Base-by-base conservation (phyloP, 768 basidiomycete species). In the Galerina marginata region DNA sequence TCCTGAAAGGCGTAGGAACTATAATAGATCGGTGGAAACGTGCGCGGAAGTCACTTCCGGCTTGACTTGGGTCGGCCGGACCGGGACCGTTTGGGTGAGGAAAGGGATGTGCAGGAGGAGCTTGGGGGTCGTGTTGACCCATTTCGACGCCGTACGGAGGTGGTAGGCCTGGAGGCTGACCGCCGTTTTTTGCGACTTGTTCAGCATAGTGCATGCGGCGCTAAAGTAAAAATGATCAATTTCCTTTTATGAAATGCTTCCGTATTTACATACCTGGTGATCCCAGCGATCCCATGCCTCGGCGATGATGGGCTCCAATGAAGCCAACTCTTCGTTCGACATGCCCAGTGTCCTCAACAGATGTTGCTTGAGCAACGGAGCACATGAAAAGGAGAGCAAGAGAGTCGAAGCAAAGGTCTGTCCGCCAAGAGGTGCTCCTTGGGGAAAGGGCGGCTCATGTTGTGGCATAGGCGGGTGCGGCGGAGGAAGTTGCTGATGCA, bases 251-350 rank as follows among this genome's bases (percentile, higher is more conserved):
- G 45, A 39, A 9, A 9, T 52, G 48, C 11, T 45, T 26, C 45
- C 33, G 39, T 56, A n/a, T 37, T 42, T 37, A 57, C 84, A 58
- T 69, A 92, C 91, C 72, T 89, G 88, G 65, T 87, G 85, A 67
- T 93, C 88, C 92, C 92, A 94, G 42, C 90, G 88, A 59, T 94
- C 92, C 83, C 91, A 94, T 15, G 91, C 91, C 46, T 90, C 87
- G 5, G 92, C 91, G 47, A 94, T 88, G 65, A 92, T 79, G 26
- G 91, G 89, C 69, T 93, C 90, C 51, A 94, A 75, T 9, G 89
- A 86, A 2, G 86, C 86, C 15, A 94, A 81, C 67, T 94, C 92
- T 54, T 93, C 91, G 73, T 85, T 86, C 29, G 89, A 86, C 85
- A 93, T 88, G 63, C 83, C 82, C 49, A 94, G 77, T 5, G 84